Percentiles rank a stretch among this genome's conserved stretches.
Conservation (phyloP, 306 rosid species). For the Carpinus viminea region DNA sequence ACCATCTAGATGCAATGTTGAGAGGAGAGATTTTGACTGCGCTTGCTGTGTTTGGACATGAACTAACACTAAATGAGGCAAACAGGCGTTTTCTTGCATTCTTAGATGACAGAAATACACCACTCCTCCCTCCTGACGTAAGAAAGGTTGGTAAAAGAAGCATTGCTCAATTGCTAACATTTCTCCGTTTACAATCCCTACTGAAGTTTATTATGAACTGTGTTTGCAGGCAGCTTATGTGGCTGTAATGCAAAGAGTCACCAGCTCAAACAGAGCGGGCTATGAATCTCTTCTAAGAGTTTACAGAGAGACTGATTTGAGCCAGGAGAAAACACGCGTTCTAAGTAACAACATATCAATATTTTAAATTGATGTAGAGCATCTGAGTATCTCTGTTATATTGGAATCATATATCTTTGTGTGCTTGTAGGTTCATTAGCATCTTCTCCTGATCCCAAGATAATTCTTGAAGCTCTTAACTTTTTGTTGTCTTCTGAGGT, state of each 20-base stretch:
- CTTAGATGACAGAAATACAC: constrained; percentile 71
- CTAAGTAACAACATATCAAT: constrained; percentile 48
- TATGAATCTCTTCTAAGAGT: constrained; percentile 78
- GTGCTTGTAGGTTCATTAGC: constrained; percentile 40
- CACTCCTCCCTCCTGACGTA: constrained; percentile 85
- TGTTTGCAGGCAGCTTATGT: constrained; percentile 80
- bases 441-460: constrained; percentile 43
- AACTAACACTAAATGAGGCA: constrained; percentile 73
- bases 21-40: constrained; percentile 90
- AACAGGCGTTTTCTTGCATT: constrained; percentile 71
- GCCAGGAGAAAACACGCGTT: constrained; percentile 93
- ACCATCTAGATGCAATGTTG: constrained; percentile 83
- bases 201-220: constrained; percentile 31
- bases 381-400: not conserved
- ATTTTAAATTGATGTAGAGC: not conserved
- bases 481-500: constrained; percentile 46
- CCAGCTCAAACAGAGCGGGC: constrained; percentile 49
- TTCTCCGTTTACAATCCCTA: constrained; percentile 10
- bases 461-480: constrained; percentile 52
- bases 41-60: constrained; percentile 74
- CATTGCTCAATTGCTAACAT: constrained; percentile 14
- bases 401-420: not conserved
- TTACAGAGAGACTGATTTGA: constrained; percentile 78
- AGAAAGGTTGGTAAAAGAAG: constrained; percentile 62
- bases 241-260: constrained; percentile 73